Conservation (phyloP, 768 basidiomycete species). For the Lentinula sp. region DNA sequence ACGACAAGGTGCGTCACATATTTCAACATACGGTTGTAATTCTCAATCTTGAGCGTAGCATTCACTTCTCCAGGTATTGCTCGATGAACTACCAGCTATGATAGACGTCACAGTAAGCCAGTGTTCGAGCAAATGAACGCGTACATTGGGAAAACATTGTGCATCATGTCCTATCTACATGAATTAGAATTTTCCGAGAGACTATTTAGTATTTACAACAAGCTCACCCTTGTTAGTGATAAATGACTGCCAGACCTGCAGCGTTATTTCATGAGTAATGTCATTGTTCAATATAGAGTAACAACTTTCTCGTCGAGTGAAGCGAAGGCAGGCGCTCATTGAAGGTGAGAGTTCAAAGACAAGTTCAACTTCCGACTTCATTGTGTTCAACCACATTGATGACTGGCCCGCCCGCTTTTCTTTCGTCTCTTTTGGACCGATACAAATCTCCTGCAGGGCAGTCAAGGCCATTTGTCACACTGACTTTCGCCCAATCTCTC, state of each 20-base stretch:
- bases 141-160: slow-evolving; percentile 7
- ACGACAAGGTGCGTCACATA: neutral
- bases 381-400: neutral
- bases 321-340: slow-evolving; percentile 6
- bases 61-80: slow-evolving; percentile 71
- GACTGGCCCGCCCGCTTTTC: neutral
- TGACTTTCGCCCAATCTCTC: slow-evolving; percentile 82
- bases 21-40: slow-evolving; percentile 56
- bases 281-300: neutral
- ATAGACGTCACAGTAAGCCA: neutral
- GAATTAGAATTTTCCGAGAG: neutral
- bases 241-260: slow-evolving; percentile 6
- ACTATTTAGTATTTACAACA: neutral
- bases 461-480: slow-evolving; percentile 57
- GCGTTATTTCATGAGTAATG: neutral
- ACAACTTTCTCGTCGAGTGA: slow-evolving; percentile 5
- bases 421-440: neutral
- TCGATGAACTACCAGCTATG: slow-evolving; percentile 54
- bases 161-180: slow-evolving; percentile 6
- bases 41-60: slow-evolving; percentile 65
- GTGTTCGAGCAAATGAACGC: neutral
- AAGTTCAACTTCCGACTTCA: neutral
- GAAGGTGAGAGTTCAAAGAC: neutral
- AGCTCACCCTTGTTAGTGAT: slow-evolving; percentile 1
- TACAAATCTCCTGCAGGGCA: neutral